Evolutionary conservation across 257 asterid genomes (phyloP), one percentile per base, ranked within the genome.

Genomic region (Nicotiana sylvestris): DNA sequence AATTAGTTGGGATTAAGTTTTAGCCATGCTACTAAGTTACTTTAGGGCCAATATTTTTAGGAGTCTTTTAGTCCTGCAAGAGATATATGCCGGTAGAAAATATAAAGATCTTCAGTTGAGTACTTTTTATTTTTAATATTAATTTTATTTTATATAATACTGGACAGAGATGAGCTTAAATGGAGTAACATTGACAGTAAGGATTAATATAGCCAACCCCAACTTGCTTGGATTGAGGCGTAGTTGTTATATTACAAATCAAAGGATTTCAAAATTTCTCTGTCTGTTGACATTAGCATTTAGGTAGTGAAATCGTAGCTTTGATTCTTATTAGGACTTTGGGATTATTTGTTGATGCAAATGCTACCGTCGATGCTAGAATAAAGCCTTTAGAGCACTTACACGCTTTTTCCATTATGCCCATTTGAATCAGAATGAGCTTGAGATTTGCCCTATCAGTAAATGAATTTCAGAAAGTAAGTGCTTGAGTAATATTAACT

Each of bases 361-460:
- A 51, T 4, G 16, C 80, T 76, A 76, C 11, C 16, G 46, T 76
- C 1, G 16, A 37, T 12, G 4, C 65, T 76, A 51, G 16, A 29
- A 76, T 43, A 53, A 25, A 76, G 4, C 43, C 80, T 76, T 74
- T 51, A 60, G 64, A 51, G 80, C 65, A 76, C 80, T 76, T 76
- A 76, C 80, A 49, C 25, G 37, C 43, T 43, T 43, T 30, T 81
- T 21, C 4, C 60, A 43, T 64, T 66, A 46, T 49, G 33, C 62
- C 66, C 77, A 65, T 65, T 17, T 27, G 83, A 49, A 81, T 27
- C 29, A 81, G 82, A 62, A 64, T 32, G 77, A 64, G 66, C 29
- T 81, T 13, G 62, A 81, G 76, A 0, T 64, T 81, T 65, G 3
- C 30, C 83, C 60, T 81, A 81, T 65, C 69, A 80, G 33, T 68